Conservation (phyloP, 768 basidiomycete genomes). For the Boletellus ananas region DNA sequence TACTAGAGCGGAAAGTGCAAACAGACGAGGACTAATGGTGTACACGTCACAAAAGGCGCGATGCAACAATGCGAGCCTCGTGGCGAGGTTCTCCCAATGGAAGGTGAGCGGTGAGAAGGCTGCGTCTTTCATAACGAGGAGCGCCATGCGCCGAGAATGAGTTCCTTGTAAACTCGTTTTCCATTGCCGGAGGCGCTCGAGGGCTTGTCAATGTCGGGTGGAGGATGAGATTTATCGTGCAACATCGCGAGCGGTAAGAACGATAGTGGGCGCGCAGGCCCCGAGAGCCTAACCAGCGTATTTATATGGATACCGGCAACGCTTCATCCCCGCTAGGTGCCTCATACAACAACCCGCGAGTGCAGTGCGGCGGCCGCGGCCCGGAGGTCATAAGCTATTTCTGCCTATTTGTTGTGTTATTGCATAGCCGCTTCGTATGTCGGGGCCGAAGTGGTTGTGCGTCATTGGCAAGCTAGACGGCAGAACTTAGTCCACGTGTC, state of each 20-base stretch:
- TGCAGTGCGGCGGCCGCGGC: too few relatives aligned
- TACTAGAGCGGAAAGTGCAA: conserved; percentile 3
- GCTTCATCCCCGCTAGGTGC: too few relatives aligned
- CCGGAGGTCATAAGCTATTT: too few relatives aligned
- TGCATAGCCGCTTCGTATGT: too few relatives aligned
- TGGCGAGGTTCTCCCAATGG: conserved; percentile 4
- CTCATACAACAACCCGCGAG: too few relatives aligned
- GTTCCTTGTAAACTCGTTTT: conserved; percentile 7
- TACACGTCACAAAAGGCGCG: conserved; percentile 23
- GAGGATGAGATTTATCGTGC: neutral
- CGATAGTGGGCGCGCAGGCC: too few relatives aligned
- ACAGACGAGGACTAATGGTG: conserved; percentile 17
- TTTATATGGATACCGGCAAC: too few relatives aligned
- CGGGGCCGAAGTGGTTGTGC: too few relatives aligned
- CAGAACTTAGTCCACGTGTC: too few relatives aligned
- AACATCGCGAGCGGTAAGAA: neutral
- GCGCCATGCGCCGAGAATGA: conserved; percentile 23
- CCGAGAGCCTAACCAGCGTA: too few relatives aligned
- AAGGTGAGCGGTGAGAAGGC: conserved; percentile 5
- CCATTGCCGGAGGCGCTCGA: neutral
- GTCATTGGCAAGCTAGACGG: too few relatives aligned
- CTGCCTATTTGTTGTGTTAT: too few relatives aligned
- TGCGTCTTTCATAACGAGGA: conserved; percentile 15
- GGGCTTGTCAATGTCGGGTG: neutral
- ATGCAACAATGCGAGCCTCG: conserved; percentile 2